Evolutionary conservation across 208 protist species (phyloP), one percentile per base, ranked within the genome.

Genomic region (Leishmania martiniquensis): DNA sequence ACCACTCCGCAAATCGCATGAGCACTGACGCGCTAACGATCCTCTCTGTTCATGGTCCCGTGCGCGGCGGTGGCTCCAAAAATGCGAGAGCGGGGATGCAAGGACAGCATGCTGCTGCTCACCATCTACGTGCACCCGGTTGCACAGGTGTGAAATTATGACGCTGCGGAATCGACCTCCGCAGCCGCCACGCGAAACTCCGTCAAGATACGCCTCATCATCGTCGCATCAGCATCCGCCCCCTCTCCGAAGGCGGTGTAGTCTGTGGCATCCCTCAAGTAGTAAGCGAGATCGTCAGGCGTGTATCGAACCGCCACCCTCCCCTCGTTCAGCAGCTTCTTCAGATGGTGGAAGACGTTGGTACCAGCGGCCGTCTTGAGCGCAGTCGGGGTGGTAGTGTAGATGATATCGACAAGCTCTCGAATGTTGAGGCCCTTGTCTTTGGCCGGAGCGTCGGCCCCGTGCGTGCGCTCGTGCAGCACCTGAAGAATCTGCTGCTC

Each of bases 301-400:
- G 45, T 17, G 47, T 78, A 54, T 15, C 84, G 80, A 60, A 87
- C 82, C 34, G 76, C 70, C 49, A 87, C 85, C 29, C 68, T 60
- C 13, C 76, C 82, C 15, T 92, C 85, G 29, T 81, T 66, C 22
- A 91, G 77, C 32, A 95, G 77, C 52, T 92, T 91, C 77, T 90
- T 90, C 34, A 92, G 37, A 55, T 95, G 88, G 51, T 91, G 89
- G 37, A 91, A 87, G 2, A 95, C 91, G 65, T 93, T 95, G 12
- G 80, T 47, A 15, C 77, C 85, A 17, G 91, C 91, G 10, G 91
- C 91, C 9, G 34, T 66, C 76, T 78, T 83, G 65, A 95, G 73
- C 9, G 79, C n/a, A 42, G 68, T 52, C 9, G 89, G 87, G 4
- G 76, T 88, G 45, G 76, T 78, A n/a, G 57, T 69, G 84, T 95